These are phyloP conservation scores for Clavariopsis aquatica DNA, from an alignment of 495 filamentous ascomycete species.

Conservation along the genomic window DNA sequence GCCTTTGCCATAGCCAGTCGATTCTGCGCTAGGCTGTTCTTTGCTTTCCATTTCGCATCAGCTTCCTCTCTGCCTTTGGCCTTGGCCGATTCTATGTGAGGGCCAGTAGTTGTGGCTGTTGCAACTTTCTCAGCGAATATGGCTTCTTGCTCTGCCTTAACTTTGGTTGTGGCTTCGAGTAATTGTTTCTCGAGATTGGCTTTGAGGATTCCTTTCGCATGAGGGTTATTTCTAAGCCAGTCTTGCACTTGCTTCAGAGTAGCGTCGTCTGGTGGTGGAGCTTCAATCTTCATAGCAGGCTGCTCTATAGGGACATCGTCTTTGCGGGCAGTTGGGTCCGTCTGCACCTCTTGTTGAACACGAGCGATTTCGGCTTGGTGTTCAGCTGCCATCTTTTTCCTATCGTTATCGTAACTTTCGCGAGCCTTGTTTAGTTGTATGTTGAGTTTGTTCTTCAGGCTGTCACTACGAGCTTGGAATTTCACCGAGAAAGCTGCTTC, in stretches of 20 bases:
- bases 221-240: slow-evolving; percentile 55
- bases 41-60: slow-evolving; percentile 61
- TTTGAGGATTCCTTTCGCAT: slow-evolving; percentile 64
- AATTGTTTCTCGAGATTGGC: slow-evolving; percentile 61
- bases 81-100: slow-evolving; percentile 47
- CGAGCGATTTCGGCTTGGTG: slow-evolving; percentile 19
- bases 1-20: slow-evolving; percentile 62
- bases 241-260: slow-evolving; percentile 60
- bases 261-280: slow-evolving; percentile 26
- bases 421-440: slow-evolving; percentile 45
- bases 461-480: slow-evolving; percentile 43
- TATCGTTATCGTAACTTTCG: too few relatives aligned
- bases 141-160: slow-evolving; percentile 50
- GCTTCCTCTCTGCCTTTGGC: slow-evolving; percentile 52
- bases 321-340: neutral
- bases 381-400: slow-evolving; percentile 55
- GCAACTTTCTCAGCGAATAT: slow-evolving; percentile 40
- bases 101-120: too few relatives aligned
- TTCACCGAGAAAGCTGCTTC: neutral
- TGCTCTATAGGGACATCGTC: neutral
- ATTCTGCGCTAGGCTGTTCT: slow-evolving; percentile 79
- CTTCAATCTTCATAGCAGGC: slow-evolving; percentile 8
- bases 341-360: slow-evolving; percentile 9
- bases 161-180: slow-evolving; percentile 36
- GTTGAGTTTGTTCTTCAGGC: slow-evolving; percentile 49